Evolutionary conservation across 2,329 filamentous ascomycete genomes (phyloP).

Genomic region (Aureobasidium leucospermi): DNA sequence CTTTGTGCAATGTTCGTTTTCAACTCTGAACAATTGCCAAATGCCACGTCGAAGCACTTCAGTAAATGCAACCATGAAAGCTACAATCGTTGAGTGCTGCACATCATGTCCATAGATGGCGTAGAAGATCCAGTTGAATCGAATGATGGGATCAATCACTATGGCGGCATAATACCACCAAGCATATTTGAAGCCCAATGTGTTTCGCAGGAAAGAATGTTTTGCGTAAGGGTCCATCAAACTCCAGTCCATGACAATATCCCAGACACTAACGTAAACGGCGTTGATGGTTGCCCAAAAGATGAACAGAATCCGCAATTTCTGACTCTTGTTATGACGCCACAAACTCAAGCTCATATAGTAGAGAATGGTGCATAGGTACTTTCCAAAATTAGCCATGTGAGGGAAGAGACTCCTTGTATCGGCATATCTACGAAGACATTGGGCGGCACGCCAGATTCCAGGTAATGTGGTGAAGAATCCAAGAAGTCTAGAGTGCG

Average conservation of each 20-base stretch:
- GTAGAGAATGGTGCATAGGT: conserved; percentile 72
- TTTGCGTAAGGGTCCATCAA: conserved; percentile 67
- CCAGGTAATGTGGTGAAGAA: conserved; percentile 79
- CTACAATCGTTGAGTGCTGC: conserved; percentile 76
- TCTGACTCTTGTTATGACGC: conserved; percentile 56
- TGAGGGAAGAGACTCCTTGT: conserved; percentile 86
- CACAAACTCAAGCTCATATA: conserved; percentile 76
- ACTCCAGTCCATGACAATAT: conserved; percentile 90
- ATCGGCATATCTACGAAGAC: conserved; percentile 79
- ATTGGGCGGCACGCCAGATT: conserved; percentile 87
- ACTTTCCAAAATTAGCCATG: conserved; percentile 87
- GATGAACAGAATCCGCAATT: conserved; percentile 66
- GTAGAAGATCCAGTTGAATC: conserved; percentile 94
- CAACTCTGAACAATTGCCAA: conserved; percentile 89
- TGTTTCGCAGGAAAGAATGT: conserved; percentile 59
- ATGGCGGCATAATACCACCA: conserved; percentile 88
- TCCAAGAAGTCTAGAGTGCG: conserved; percentile 71
- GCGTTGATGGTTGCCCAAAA: conserved; percentile 74
- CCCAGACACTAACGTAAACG: conserved; percentile 83
- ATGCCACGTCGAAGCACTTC: conserved; percentile 81
- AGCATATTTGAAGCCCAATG: conserved; percentile 66
- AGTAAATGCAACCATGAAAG: conserved; percentile 68
- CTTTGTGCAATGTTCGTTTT: conserved; percentile 95
- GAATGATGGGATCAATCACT: conserved; percentile 71
- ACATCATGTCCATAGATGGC: conserved; percentile 70